Percentiles rank a stretch among this genome's conserved stretches.
These are phyloP conservation scores for Arthrinium puccinioides DNA, from an alignment of 2,329 filamentous ascomycete species.

Conservation along the genomic window DNA sequence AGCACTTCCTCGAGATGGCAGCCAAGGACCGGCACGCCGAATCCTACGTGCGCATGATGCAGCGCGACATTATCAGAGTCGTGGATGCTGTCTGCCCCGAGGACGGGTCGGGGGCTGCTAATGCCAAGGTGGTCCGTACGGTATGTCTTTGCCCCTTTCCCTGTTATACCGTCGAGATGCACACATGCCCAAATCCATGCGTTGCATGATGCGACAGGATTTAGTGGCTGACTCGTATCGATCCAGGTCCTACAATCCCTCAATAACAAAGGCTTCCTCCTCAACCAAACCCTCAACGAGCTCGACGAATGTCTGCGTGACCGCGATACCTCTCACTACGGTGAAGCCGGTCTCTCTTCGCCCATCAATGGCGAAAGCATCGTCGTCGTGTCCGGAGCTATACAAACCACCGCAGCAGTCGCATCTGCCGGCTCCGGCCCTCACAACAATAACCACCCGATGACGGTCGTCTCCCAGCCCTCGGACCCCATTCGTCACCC, in stretches of 20 bases:
- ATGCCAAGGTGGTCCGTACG: slow-evolving; percentile 84
- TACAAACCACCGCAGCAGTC: slow-evolving; percentile 20
- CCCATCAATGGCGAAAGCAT: slow-evolving; percentile 34
- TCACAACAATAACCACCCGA: too few relatives aligned
- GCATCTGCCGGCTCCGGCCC: slow-evolving; percentile 27
- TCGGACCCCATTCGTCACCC: slow-evolving; percentile 22
- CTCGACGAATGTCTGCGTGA: slow-evolving; percentile 80
- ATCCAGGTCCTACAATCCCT: slow-evolving; percentile 65
- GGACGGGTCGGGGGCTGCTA: slow-evolving; percentile 81
- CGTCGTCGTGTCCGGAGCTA: slow-evolving; percentile 28
- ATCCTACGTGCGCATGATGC: slow-evolving; percentile 89
- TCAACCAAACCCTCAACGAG: slow-evolving; percentile 66
- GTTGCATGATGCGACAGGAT: slow-evolving; percentile 1
- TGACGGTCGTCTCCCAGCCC: slow-evolving; percentile 33
- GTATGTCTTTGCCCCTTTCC: slow-evolving; percentile 35
- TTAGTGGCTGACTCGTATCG: background rate
- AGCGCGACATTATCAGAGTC: slow-evolving; percentile 83
- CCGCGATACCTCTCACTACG: slow-evolving; percentile 59
- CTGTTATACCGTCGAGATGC: background rate
- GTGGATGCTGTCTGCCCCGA: slow-evolving; percentile 88
- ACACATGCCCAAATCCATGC: too few relatives aligned
- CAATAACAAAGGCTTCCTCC: slow-evolving; percentile 63
- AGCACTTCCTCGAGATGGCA: slow-evolving; percentile 85
- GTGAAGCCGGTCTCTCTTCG: slow-evolving; percentile 46
- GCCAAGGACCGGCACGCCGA: slow-evolving; percentile 61